Base-by-base conservation (phyloP, 805 yeast species). In the Grigorovia yakushimaensis region DNA sequence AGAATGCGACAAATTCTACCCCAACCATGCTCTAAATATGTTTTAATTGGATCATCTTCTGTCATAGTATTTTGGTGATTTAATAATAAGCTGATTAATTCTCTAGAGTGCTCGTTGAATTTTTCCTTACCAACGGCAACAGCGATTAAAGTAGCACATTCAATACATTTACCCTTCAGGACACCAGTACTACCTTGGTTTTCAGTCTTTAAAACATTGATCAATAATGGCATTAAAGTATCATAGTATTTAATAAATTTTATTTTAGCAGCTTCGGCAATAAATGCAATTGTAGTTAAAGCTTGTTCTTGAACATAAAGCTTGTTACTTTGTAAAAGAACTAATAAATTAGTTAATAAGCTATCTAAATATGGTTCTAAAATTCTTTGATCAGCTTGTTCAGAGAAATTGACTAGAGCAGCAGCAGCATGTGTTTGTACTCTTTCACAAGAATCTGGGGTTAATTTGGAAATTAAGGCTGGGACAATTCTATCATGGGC, bases 341-440 rank as follows among this genome's bases (percentile, higher is more conserved):
- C 81, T 47, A 93, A 72, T 52, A 93, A 71, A 56, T 86, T 84
- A 33, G 79, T 74, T 49, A 93, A 72, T 57, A 93, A 70, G 54
- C 74, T 79, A 64, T 93, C 98, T 60, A 93, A 73, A 59, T 84
- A 89, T n/a, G 98, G 98, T 60, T 88, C 96, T 56, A 93, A 70
- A 10, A 82, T 78, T 51, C 85, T 95, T 60, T 87, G 84, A 5
- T 86, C 70, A 2, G 98, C 96, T 53, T 84, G 88, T 67, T 93
- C 98, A 39, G 91, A 79, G 64, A 93, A 93, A 64, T 93, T 93
- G 42, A 93, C 98, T 58, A 91, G 73, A 0, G 98, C 98, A 45
- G 98, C 98, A 40, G 98, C 97, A 17, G 97, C 98, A 62, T 93
- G 98, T 0, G 96, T 87, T 69, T 91, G 98, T 21, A 93, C 98